Base-by-base conservation (phyloP, 805 yeast genomes). In the Scheffersomyces spartinae region DNA sequence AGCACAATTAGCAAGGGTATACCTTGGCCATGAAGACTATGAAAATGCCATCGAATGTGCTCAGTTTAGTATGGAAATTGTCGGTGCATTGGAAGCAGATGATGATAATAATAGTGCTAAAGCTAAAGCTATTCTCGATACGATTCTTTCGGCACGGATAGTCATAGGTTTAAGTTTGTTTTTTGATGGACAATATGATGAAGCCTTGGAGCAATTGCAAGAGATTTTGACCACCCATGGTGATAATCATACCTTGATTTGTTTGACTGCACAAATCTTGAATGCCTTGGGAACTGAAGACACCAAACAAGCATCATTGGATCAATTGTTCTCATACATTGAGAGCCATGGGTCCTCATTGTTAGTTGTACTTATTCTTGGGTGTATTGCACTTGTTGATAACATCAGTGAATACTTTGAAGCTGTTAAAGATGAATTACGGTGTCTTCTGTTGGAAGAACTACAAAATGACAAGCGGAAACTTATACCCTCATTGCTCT, bases 241-340 rank as follows among this genome's bases (percentile, higher is more conserved):
- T 2, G 73, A 70, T 25, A 71, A 79, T 4, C 72, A 68, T 34
- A 66, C 76, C 33, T 62, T 84, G n/a, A 73, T 83, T 9, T 69
- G 77, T 5, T 51, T 88, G 15, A 64, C 83, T 12, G 71, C 91
- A 0, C 94, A 85, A 43, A 78, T 86, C 1, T 57, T 91, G 25
- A 79, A 77, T 55, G 82, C 83, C 2, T 69, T 70, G 29, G 79
- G 73, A n/a, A 68, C 73, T 0, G 72, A 68, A n/a, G 91, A 80
- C 4, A 73, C 91, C 1, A 75, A 72, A 31, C 78, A 74, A 34
- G 86, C 85, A 1, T 95, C 96, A 0, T 43, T 81, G 24, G 95
- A 85, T 39, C 94, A 84, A 47, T 51, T 88, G 22, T 77, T 80
- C 38, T 62, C 66, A 13, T 71, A 64, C 38, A 70, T 85, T 20